Conservation (phyloP, 495 filamentous ascomycete genomes). For the Annulohypoxylon moriforme region DNA sequence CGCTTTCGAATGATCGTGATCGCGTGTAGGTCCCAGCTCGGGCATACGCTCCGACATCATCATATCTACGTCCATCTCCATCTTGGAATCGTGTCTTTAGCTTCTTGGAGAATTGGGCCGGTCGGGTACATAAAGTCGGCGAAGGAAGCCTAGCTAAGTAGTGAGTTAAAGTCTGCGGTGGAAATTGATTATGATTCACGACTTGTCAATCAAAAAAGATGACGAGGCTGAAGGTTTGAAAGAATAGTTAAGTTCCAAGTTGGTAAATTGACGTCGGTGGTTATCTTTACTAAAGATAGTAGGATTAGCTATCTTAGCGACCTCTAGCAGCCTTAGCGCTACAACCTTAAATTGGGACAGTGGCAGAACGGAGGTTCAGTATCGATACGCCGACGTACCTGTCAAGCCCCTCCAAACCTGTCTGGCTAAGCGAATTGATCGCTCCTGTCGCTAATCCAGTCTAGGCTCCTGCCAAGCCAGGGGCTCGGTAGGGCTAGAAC, state of each 20-base stretch:
- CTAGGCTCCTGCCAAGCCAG: conserved; percentile 28
- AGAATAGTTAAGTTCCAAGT: background rate
- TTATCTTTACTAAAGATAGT: conserved; percentile 7
- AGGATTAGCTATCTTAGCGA: conserved; percentile 19
- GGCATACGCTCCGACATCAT: background rate
- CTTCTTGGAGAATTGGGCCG: background rate
- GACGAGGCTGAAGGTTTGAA: conserved; percentile 24
- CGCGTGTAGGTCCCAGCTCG: background rate
- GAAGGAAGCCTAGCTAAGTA: background rate
- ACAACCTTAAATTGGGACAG: conserved; percentile 16
- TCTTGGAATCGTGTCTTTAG: background rate
- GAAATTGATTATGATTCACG: background rate
- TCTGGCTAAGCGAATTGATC: conserved; percentile 23
- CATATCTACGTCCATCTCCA: conserved; percentile 43
- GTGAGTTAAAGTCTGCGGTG: background rate
- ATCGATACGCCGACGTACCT: conserved; percentile 11
- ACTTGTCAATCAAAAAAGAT: conserved; percentile 1
- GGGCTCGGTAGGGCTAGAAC: conserved; percentile 27
- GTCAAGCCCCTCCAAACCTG: background rate
- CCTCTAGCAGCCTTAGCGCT: conserved; percentile 28
- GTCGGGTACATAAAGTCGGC: background rate
- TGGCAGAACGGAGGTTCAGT: background rate
- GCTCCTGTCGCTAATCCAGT: conserved; percentile 37
- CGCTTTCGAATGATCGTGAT: conserved; percentile 12
- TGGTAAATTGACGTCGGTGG: conserved; percentile 34